Conservation (phyloP, 139 green algal genomes). For the Coelastrella sp. region DNA sequence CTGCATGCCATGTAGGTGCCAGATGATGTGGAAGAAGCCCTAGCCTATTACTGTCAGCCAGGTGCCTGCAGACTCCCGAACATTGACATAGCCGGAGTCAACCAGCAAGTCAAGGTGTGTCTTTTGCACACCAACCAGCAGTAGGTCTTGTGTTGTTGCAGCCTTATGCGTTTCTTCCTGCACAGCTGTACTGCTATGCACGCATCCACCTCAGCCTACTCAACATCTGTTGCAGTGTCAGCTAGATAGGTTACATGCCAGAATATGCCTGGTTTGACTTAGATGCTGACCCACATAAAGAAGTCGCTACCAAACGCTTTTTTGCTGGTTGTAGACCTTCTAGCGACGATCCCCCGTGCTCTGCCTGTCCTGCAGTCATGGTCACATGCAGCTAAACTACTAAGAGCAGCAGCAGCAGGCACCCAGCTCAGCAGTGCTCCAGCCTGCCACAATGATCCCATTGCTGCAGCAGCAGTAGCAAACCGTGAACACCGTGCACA, state of each 20-base stretch:
- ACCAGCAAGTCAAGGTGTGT: not conserved
- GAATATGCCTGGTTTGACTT: not conserved
- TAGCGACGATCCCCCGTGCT: not conserved
- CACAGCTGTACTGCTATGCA: not conserved
- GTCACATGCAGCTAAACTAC: not conserved
- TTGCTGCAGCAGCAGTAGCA: not conserved
- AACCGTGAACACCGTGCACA: not conserved
- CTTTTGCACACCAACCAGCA: not conserved
- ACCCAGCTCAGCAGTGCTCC: not conserved
- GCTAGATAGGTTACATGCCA: not conserved
- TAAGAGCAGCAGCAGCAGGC: not conserved
- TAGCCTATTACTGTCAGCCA: not conserved
- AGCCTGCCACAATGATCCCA: not conserved
- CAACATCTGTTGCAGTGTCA: no score
- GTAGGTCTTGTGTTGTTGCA: not conserved
- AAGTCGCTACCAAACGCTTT: not conserved
- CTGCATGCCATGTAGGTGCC: not conserved
- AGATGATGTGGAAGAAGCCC: not conserved
- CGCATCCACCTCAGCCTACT: no score
- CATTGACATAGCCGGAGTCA: not conserved
- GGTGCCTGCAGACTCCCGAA: not conserved
- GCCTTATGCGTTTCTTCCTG: not conserved
- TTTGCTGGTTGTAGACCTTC: not conserved
- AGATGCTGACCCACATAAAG: not conserved
- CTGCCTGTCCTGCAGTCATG: not conserved